Base-by-base conservation (phyloP, 2,329 filamentous ascomycete species). In the Coleophoma cylindrospora region DNA sequence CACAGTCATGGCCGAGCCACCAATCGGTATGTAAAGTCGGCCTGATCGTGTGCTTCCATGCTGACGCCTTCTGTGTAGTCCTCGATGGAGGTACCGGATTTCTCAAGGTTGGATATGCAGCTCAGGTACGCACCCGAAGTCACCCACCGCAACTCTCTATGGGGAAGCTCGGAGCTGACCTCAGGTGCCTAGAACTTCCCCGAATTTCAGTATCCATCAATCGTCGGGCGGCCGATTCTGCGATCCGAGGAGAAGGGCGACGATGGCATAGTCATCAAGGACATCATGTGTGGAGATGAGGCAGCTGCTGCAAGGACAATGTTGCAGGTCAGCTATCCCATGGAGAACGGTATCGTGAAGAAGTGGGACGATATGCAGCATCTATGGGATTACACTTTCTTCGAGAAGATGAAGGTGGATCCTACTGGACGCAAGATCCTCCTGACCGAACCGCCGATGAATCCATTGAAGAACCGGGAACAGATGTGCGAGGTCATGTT, bases 321-420 rank as follows among this genome's bases (percentile, higher is more conserved):
- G 91, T 84, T 99, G 54, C 94, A 99, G 72, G 95, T 99, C 67
- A 95, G 87, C 71, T 99, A 99, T 70, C 94, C 94, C 61, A 99
- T 99, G 94, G 94, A 99, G 72, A 99, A 99, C 70, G 94, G 94
- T 64, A 97, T 99, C 64, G 91, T 99, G 60, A 97, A 96, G 81
- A 91, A 91, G 67, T 99, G 94, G 94, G 94, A 99, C 62, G 94
- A 99, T 71, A 99, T 99, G 94, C 89, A 96, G 76, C 92, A 97
- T 68, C 84, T 99, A 50, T 99, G 94, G 94, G 92, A 99, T 74
- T 97, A 95, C 70, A 99, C 94, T 21, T 99, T 99, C 71, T 86
- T 82, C 71, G 92, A 99, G 70, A 97, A 97, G 82, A 89, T 99
- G 82, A 84, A 91, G 70, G 77, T 99, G 61, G 89, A 97, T 68